Base-by-base conservation (phyloP, 495 filamentous ascomycete genomes). In the Cercophora samala region DNA sequence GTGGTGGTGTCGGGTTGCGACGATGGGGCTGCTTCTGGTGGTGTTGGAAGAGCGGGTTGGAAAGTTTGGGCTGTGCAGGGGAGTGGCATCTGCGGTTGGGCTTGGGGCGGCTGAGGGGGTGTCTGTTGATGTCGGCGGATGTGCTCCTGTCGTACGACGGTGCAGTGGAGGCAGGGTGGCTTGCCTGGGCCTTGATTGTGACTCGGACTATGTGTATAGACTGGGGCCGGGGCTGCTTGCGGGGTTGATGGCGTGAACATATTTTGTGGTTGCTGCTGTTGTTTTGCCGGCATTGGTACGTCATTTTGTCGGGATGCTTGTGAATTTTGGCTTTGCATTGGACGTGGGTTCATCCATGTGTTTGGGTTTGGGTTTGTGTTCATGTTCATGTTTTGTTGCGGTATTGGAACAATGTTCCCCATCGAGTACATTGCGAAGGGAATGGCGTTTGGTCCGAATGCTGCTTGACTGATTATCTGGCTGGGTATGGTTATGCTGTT, bases 341-440 rank as follows among this genome's bases (percentile, higher is more conserved):
- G n/a, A 19, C 53, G 53, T 8, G 22, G 5, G 22, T 56, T 19
- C 22, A 56, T 56, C n/a, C n/a, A 19, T 22, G 53, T 9, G 53
- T 56, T 56, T 56, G 19, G n/a, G n/a, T 5, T 21, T 22, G 53
- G n/a, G 53, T 56, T 19, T 18, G 13, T 18, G 52, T 19, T 54
- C 52, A 54, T 9, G 52, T 18, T 54, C 19, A 23, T 56, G 18
- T 56, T 46, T 5, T 51, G 60, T 55, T 53, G 70, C n/a, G 60
- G 62, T 29, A 65, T 67, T 11, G 70, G 52, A 15, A 70, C 64
- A 13, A 70, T 25, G 15, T 61, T 70, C 32, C 69, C 64, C 19
- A 58, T 64, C 66, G 64, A 68, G 69, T 65, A 55, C 52, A 68
- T 60, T 58, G 54, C 53, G 52, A 72, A 63, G 62, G 70, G 54